Evolutionary conservation across 495 filamentous ascomycete species (phyloP).

Genomic region (Wilcoxina mikolae): DNA sequence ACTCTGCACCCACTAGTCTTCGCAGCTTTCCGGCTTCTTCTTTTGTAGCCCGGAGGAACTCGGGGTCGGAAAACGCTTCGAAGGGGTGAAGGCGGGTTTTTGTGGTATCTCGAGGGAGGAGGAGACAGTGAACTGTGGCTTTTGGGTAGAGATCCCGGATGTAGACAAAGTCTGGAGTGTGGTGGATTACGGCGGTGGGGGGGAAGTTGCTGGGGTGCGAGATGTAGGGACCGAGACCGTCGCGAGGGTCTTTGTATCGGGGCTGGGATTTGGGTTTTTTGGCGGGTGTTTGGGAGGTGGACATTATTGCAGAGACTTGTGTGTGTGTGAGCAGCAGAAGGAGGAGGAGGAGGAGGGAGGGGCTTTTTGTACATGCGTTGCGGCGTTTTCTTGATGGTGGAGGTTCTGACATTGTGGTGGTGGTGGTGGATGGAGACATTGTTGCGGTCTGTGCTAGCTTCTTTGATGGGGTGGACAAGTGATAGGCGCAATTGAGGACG

Average conservation of each 20-base stretch:
- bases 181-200: constrained; percentile 46
- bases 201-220: constrained; percentile 50
- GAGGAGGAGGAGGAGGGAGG: not conserved
- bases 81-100: constrained; percentile 57
- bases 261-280: not conserved
- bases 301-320: constrained; percentile 3
- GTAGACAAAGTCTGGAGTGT: constrained; percentile 56
- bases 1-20: constrained; percentile 53
- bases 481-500: too few species aligned
- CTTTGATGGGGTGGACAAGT: not conserved
- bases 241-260: constrained; percentile 21
- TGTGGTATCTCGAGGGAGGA: constrained; percentile 57
- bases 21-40: constrained; percentile 47
- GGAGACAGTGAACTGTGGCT: constrained; percentile 65
- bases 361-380: not conserved
- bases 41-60: constrained; percentile 52
- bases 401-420: not conserved
- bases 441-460: not conserved
- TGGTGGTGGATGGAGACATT: not conserved
- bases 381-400: not conserved
- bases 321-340: not conserved
- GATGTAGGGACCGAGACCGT: constrained; percentile 59
- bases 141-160: constrained; percentile 81
- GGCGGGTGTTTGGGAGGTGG: not conserved
- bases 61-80: constrained; percentile 55